Evolutionary conservation across 2,329 filamentous ascomycete species (phyloP).

Genomic region (Penicillium decumbens): DNA sequence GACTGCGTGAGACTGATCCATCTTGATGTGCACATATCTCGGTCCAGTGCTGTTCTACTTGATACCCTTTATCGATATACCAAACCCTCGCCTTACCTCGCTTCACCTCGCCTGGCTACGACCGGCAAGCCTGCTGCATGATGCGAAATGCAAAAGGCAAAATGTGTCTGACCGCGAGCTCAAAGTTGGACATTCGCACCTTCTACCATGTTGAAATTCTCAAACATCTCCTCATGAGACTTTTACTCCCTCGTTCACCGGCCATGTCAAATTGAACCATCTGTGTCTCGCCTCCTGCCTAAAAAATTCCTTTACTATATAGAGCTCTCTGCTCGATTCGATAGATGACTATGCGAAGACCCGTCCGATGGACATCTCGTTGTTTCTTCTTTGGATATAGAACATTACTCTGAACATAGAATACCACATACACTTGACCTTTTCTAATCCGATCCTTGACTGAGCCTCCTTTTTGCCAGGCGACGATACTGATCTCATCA

Average conservation of each 20-base stretch:
- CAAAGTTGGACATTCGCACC: neutral
- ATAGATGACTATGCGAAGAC: neutral
- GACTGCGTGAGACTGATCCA: constrained; percentile 3
- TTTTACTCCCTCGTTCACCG: neutral
- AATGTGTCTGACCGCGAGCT: neutral
- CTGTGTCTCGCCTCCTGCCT: neutral
- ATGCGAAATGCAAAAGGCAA: too few species aligned
- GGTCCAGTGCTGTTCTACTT: neutral
- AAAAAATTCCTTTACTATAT: neutral
- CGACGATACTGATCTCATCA: constrained; percentile 21
- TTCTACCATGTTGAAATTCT: neutral
- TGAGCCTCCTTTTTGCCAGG: constrained; percentile 7
- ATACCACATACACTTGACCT: neutral
- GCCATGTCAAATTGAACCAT: neutral
- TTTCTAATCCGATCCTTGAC: neutral
- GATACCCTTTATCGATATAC: neutral
- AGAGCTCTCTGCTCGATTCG: neutral
- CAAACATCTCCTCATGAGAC: neutral
- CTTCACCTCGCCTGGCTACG: too few species aligned
- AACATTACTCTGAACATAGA: neutral
- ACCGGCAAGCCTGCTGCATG: too few species aligned
- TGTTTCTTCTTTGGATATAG: neutral
- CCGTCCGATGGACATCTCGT: neutral
- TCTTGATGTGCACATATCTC: neutral
- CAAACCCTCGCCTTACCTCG: neutral